These are phyloP conservation scores for Phragmites australis DNA, from an alignment of 176 grass and related monocot species.

Conservation along the genomic window DNA sequence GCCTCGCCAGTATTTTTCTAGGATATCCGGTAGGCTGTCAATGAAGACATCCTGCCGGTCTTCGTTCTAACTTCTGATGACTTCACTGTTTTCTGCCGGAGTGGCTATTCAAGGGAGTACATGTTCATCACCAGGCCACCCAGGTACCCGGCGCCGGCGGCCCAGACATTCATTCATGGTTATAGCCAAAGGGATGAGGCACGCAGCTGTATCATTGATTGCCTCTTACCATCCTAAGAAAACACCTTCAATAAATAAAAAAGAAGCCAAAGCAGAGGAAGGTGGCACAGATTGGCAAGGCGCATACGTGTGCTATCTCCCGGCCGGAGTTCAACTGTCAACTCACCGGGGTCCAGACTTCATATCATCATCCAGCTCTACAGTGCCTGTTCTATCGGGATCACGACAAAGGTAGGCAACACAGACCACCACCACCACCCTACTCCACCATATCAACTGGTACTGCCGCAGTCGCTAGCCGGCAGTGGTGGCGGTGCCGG, in stretches of 20 bases:
- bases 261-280: not conserved
- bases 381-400: too few relatives aligned
- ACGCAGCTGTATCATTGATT: not conserved
- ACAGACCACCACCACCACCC: too few relatives aligned
- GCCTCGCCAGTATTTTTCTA: not conserved
- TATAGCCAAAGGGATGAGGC: not conserved
- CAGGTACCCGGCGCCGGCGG: not conserved
- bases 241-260: too few relatives aligned
- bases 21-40: not conserved
- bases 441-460: too few relatives aligned
- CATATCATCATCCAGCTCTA: not conserved
- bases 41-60: not conserved
- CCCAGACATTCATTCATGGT: slow-evolving; percentile 1
- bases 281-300: not conserved
- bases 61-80: not conserved
- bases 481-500: too few relatives aligned
- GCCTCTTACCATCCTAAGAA: not conserved
- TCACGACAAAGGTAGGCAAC: too few relatives aligned
- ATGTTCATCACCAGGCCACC: not conserved
- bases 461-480: too few relatives aligned
- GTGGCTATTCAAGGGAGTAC: not conserved
- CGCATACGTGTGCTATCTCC: not conserved
- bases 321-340: too few relatives aligned
- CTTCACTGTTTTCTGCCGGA: not conserved
- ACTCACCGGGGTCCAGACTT: not conserved